Evolutionary conservation across 371 early-diverging fungal genomes (phyloP).

Genomic region (Mucor circinelloides): DNA sequence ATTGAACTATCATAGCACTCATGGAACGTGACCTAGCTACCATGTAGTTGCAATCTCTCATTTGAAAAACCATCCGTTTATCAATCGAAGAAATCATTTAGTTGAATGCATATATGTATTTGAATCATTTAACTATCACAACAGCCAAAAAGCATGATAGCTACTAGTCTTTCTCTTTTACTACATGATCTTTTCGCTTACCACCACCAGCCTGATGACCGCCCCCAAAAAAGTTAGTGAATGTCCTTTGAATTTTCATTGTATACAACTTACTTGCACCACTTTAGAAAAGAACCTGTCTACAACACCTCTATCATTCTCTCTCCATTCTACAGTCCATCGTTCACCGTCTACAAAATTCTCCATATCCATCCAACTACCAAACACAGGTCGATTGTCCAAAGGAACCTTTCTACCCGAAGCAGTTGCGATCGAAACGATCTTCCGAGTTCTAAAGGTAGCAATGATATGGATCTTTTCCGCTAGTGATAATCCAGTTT

Average conservation of each 20-base stretch:
- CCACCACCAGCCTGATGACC: constrained; percentile 6
- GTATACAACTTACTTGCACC: constrained; percentile 29
- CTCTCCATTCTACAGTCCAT: constrained; percentile 48
- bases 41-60: too few species aligned
- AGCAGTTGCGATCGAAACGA: constrained; percentile 43
- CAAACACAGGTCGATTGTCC: constrained; percentile 35
- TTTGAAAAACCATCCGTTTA: too few species aligned
- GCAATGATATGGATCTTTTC: constrained; percentile 52
- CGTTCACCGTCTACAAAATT: constrained; percentile 45
- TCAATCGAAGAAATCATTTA: too few species aligned
- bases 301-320: constrained; percentile 40
- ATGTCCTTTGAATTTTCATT: background rate
- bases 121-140: too few species aligned
- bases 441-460: constrained; percentile 50
- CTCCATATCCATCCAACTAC: constrained; percentile 48
- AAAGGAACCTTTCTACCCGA: constrained; percentile 45
- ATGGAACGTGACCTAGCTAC: too few species aligned
- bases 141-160: too few species aligned
- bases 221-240: background rate
- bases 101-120: too few species aligned
- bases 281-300: constrained; percentile 39
- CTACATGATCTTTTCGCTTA: constrained; percentile 16
- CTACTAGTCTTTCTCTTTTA: background rate
- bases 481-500: constrained; percentile 48
- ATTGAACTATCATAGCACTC: too few species aligned